Percentiles rank a stretch among this genome's conserved stretches.
Evolutionary conservation across 2,329 filamentous ascomycete genomes (phyloP).

Genomic region (Penicillium sclerotiorum): DNA sequence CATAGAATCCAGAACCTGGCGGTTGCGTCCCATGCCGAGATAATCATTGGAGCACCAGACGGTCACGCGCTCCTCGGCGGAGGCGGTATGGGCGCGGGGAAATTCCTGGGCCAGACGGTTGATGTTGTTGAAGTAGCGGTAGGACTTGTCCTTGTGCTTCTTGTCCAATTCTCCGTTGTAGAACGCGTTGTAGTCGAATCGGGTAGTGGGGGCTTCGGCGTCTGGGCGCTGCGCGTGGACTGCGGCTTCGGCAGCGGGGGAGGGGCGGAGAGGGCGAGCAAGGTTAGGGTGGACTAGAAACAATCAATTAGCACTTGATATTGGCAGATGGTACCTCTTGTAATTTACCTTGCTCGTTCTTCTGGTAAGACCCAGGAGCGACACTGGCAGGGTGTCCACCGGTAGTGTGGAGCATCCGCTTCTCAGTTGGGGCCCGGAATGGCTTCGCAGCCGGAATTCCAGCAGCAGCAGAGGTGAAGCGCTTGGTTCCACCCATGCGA

Average conservation of each 20-base stretch:
- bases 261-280: constrained; percentile 26
- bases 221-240: constrained; percentile 49
- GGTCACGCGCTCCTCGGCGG: constrained; percentile 80
- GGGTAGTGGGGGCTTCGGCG: constrained; percentile 51
- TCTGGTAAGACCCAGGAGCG: constrained; percentile 57
- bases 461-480: constrained; percentile 41
- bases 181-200: constrained; percentile 90
- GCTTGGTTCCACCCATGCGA: constrained; percentile 42
- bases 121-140: constrained; percentile 99
- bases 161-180: constrained; percentile 89
- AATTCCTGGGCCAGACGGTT: constrained; percentile 97
- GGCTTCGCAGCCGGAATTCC: constrained; percentile 42
- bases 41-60: constrained; percentile 99
- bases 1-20: constrained; percentile 84
- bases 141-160: constrained; percentile 99
- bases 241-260: constrained; percentile 29
- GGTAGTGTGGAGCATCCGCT: constrained; percentile 81
- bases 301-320: constrained; percentile 15
- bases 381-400: constrained; percentile 76
- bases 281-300: constrained; percentile 28
- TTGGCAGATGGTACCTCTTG: not conserved
- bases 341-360: constrained; percentile 54
- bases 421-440: constrained; percentile 56
- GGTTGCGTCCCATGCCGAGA: constrained; percentile 94
- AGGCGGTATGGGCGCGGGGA: constrained; percentile 87